phyloP scores from a whole-genome alignment of 768 basidiomycete species.

The Tulasnella sp. region DNA sequence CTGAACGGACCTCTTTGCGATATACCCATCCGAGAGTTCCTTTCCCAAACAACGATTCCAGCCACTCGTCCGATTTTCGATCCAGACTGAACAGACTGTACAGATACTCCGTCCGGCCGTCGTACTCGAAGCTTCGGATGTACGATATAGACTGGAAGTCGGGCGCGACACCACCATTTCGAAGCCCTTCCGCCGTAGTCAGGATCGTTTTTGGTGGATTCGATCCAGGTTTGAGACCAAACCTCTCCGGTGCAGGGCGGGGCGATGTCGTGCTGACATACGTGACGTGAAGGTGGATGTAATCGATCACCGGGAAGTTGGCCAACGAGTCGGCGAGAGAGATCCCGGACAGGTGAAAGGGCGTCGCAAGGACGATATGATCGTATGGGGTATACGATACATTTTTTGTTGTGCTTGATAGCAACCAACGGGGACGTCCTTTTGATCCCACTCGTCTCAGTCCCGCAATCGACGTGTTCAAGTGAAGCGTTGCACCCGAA shows the following conservation, averaged over 20 bases:
- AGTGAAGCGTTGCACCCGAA: constrained; percentile 54
- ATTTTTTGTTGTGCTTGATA: background rate
- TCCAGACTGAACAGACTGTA: constrained; percentile 82
- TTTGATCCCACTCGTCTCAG: background rate
- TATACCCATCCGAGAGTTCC: constrained; percentile 66
- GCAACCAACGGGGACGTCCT: background rate
- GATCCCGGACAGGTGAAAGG: constrained; percentile 60
- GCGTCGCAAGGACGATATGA: constrained; percentile 76
- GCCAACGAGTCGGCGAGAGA: constrained; percentile 24
- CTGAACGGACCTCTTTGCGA: constrained; percentile 51
- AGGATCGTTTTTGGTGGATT: constrained; percentile 52
- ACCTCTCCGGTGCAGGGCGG: constrained; percentile 51
- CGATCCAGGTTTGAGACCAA: constrained; percentile 39
- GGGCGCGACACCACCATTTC: constrained; percentile 33
- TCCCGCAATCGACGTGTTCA: constrained; percentile 45
- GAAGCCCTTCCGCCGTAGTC: constrained; percentile 50
- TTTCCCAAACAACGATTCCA: constrained; percentile 46
- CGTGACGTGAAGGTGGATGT: constrained; percentile 80
- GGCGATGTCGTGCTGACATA: constrained; percentile 67
- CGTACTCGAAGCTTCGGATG: constrained; percentile 38
- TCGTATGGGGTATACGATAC: constrained; percentile 33
- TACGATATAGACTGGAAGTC: constrained; percentile 84
- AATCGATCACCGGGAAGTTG: constrained; percentile 34
- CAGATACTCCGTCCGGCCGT: constrained; percentile 38
- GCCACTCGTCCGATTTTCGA: constrained; percentile 53